These are phyloP conservation scores for Monosporozyma yasuniensis DNA, from an alignment of 805 yeast species.

Conservation along the genomic window DNA sequence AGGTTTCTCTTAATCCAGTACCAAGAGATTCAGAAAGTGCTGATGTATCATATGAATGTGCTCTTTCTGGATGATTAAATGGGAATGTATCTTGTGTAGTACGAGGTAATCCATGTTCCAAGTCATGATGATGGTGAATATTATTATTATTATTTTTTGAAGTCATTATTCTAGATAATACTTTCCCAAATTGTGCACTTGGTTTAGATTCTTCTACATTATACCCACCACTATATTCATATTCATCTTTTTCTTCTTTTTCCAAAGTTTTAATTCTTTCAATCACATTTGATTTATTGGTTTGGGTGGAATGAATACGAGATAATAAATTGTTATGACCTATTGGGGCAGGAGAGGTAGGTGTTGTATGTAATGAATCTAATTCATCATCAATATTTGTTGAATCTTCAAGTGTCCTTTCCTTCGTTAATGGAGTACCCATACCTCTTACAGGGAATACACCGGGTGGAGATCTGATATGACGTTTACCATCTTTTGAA, in stretches of 20 bases:
- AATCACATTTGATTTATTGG: not conserved
- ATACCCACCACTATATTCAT: slow-evolving; percentile 20
- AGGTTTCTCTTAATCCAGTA: not conserved
- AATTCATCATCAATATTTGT: slow-evolving; percentile 1
- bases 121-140: not conserved
- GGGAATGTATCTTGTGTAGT: slow-evolving; percentile 24
- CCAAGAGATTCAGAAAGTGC: not conserved
- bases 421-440: slow-evolving; percentile 55
- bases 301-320: not conserved
- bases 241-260: slow-evolving; percentile 23
- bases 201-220: slow-evolving; percentile 30
- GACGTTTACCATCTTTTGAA: not conserved
- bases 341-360: too few species aligned
- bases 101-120: slow-evolving; percentile 11
- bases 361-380: not conserved
- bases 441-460: slow-evolving; percentile 75
- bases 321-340: not conserved
- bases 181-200: slow-evolving; percentile 30
- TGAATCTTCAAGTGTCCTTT: slow-evolving; percentile 47
- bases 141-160: slow-evolving; percentile 5
- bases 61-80: slow-evolving; percentile 7
- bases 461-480: slow-evolving; percentile 54
- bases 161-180: slow-evolving; percentile 18
- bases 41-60: not conserved
- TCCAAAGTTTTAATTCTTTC: slow-evolving; percentile 14